Percentiles rank a stretch among this genome's conserved stretches.
Conservation (phyloP, 371 early-diverging fungal genomes). For the Mucor plumbeus region DNA sequence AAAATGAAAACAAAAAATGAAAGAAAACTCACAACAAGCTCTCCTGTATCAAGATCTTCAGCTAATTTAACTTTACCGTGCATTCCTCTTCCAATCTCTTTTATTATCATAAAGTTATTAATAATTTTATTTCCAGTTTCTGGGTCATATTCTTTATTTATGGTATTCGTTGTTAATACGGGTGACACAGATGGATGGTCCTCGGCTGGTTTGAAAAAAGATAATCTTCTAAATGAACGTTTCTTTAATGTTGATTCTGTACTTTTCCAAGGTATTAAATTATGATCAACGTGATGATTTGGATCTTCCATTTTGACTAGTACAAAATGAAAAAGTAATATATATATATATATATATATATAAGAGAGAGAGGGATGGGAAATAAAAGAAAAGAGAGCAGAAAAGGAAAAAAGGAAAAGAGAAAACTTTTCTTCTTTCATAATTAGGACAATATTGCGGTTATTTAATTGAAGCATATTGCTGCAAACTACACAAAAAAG, state of each 20-base stretch:
- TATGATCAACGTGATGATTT: constrained; percentile 6
- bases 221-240: constrained; percentile 19
- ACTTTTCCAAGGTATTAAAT: constrained; percentile 12
- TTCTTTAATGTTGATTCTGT: constrained; percentile 12
- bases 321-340: not conserved
- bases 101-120: constrained; percentile 88
- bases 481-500: not conserved
- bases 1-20: no score
- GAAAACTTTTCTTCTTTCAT: not conserved
- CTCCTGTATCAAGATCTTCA: constrained; percentile 74
- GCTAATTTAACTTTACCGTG: constrained; percentile 95
- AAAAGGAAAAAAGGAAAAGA: not conserved
- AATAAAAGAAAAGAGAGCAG: not conserved
- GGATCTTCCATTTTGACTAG: constrained; percentile 5
- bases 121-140: constrained; percentile 89
- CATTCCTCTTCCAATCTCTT: constrained; percentile 89
- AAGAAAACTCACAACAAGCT: constrained; percentile 64
- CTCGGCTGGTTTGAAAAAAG: constrained; percentile 18
- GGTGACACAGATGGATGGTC: constrained; percentile 8
- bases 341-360: no score
- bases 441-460: not conserved
- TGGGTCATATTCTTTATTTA: constrained; percentile 80
- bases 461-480: not conserved
- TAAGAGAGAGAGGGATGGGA: not conserved
- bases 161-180: constrained; percentile 77